Base-by-base conservation (phyloP, 805 yeast genomes). In the Kluyveromyces siamensis region DNA sequence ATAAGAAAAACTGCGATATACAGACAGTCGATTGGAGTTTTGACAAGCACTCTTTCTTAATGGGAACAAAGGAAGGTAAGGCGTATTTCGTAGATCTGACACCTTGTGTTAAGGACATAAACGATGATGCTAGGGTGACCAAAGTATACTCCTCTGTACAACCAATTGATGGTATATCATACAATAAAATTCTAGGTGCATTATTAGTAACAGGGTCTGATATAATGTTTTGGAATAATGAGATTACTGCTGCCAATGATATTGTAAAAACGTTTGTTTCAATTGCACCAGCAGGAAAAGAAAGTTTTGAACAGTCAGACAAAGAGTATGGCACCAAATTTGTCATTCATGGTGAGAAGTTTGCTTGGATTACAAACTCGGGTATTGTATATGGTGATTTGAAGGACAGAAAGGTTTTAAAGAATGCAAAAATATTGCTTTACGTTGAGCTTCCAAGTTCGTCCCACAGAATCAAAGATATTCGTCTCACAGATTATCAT, bases 401-500 rank as follows among this genome's bases (percentile, higher is more conserved):
- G 19, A 10, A 30, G 45, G 27, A 61, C 39, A 51, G 56, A 18
- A 49, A 65, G 54, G 60, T 68, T 43, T 47, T 67, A 52, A 51
- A 63, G 47, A 52, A 65, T 55, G 66, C 73, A 1, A 73, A 69
- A 43, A 63, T 75, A 18, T 47, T 75, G 36, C 59, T 74, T 11
- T 66, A 64, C 30, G 57, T 67, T 36, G 76, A 73, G 55, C 54
- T 74, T 7, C 72, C 76, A 1, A 61, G 61, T 9, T 58, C 66
- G 1, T 49, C 54, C 1, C 66, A 63, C 35, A 57, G 56, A n/a
- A 61, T 72, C 27, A 62, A 65, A 40, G 69, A 75, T 8, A 56
- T 80, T 2, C 51, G 74, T 1, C 55, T 83, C 27, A 74, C 85
- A 0, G 71, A 73, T 44, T 83, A 74, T 53, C 85, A 83, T 59